phyloP scores from a whole-genome alignment of 2,329 filamentous ascomycete genomes.

The Neofusicoccum sp. region DNA sequence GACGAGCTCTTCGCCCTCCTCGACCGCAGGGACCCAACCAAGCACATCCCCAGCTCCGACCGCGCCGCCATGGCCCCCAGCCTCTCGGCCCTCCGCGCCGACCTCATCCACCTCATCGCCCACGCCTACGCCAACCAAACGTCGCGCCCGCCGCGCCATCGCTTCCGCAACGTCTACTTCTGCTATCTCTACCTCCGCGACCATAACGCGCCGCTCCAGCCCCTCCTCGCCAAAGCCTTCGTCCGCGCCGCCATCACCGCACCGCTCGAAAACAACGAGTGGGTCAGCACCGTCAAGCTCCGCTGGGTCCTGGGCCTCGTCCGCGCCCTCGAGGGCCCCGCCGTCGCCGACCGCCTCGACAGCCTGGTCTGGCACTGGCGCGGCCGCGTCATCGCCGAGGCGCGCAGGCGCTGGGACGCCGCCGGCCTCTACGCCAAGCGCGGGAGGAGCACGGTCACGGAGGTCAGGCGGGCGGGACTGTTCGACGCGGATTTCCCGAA shows the following conservation, averaged over 20 bases:
- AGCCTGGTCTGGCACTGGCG: constrained; percentile 2
- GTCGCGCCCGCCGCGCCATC: background rate
- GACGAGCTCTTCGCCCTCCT: constrained; percentile 11
- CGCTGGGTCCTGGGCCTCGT: constrained; percentile 7
- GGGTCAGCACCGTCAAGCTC: background rate
- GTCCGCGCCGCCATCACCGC: constrained; percentile 10
- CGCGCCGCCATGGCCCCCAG: background rate
- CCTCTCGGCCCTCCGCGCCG: background rate
- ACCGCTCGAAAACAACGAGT: constrained; percentile 11
- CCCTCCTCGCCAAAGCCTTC: constrained; percentile 14
- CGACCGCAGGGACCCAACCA: background rate
- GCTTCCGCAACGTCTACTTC: constrained; percentile 17
- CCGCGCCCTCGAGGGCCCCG: background rate
- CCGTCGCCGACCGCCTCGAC: background rate
- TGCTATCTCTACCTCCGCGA: constrained; percentile 14
- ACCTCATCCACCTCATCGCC: constrained; percentile 12
- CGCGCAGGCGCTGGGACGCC: constrained; percentile 3
- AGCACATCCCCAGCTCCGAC: background rate
- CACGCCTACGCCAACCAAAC: constrained; percentile 7
- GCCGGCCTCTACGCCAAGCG: background rate
- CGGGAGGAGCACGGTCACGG: background rate
- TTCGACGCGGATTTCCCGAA: background rate
- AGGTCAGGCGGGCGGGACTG: background rate
- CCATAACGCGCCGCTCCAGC: background rate
- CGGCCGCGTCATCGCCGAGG: constrained; percentile 6